These are phyloP conservation scores for Tardiomyces blankii DNA, from an alignment of 1,139 yeast genomes.

Conservation along the genomic window DNA sequence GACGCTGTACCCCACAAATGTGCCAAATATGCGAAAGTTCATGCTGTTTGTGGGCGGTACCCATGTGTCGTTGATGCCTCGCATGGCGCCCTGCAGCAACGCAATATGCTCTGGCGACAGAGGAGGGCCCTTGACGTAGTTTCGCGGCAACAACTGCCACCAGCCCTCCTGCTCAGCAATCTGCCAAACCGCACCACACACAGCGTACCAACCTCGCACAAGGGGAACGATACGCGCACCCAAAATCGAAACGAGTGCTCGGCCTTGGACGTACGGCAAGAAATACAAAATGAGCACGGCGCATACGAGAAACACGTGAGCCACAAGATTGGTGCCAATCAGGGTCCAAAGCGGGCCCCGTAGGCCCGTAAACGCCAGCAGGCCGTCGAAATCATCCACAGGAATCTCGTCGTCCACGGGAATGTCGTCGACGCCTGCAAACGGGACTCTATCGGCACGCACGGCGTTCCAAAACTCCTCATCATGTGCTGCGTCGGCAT, in stretches of 20 bases:
- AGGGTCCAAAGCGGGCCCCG: constrained; percentile 21
- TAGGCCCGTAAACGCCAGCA: constrained; percentile 21
- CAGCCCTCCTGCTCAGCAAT: neutral
- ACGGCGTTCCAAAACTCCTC: neutral
- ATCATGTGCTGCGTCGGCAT: neutral
- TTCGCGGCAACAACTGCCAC: neutral
- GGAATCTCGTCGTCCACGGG: constrained; percentile 9
- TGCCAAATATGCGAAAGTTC: constrained; percentile 7
- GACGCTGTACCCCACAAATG: constrained; percentile 11
- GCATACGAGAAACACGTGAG: neutral
- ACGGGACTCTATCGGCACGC: constrained; percentile 8
- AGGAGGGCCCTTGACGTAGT: neutral
- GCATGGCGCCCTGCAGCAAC: neutral
- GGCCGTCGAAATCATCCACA: constrained; percentile 17
- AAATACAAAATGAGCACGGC: neutral
- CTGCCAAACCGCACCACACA: neutral
- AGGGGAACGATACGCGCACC: neutral
- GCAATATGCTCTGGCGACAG: neutral
- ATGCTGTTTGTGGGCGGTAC: neutral
- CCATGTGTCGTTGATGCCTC: neutral
- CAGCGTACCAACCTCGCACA: neutral
- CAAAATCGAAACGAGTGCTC: neutral
- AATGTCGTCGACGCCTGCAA: constrained; percentile 5
- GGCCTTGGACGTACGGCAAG: neutral
- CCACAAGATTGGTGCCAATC: constrained; percentile 11